Conservation (phyloP, 75 land plant genomes). For the Pinus albicaulis region DNA sequence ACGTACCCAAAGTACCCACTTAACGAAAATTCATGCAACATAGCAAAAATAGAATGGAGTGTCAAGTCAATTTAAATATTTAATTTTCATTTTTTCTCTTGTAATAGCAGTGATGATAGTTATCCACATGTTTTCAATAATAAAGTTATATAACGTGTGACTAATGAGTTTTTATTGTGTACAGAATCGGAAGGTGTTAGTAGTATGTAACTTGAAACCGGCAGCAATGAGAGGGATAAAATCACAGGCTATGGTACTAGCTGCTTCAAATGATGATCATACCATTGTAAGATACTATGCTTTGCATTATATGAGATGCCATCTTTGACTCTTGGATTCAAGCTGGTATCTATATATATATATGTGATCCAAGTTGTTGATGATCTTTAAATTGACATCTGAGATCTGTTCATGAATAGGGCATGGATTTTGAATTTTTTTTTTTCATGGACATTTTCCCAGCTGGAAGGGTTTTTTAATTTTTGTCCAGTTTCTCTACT, state of each 20-base stretch:
- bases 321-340: too few relatives aligned
- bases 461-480: too few relatives aligned
- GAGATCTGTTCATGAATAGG: neutral
- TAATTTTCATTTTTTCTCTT: conserved; percentile 5
- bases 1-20: too few relatives aligned
- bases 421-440: neutral
- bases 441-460: neutral
- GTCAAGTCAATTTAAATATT: neutral
- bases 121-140: neutral
- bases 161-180: neutral
- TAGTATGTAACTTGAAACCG: conserved; percentile 93
- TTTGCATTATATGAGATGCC: too few relatives aligned
- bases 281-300: conserved; percentile 49
- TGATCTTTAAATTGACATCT: neutral
- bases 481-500: neutral
- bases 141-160: conserved; percentile 25
- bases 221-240: conserved; percentile 90
- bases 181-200: conserved; percentile 90
- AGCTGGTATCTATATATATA: too few relatives aligned
- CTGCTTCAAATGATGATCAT: conserved; percentile 79
- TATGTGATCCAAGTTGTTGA: neutral
- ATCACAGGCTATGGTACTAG: conserved; percentile 98
- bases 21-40: too few relatives aligned
- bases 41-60: too few relatives aligned
- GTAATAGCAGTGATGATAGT: neutral